Base-by-base conservation (phyloP, 768 basidiomycete genomes). In the Suillus spraguei region DNA sequence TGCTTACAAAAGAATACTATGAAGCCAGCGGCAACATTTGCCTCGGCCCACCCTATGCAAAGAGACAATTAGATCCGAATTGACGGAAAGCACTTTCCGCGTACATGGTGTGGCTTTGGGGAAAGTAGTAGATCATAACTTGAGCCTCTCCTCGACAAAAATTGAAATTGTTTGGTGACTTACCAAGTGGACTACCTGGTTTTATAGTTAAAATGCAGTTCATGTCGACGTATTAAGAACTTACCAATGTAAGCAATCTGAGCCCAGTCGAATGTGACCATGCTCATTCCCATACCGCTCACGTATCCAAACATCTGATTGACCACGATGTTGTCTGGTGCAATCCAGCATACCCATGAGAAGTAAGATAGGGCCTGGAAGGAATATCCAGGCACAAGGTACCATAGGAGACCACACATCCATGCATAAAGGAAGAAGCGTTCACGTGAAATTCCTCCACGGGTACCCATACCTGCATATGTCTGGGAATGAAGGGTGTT, bases 241-340 rank as follows among this genome's bases (percentile, higher is more conserved):
- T 59, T 60, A 56, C 74, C 70, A 8, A 76, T 71, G 63, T 71
- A 79, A 10, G 75, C 64, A 64, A 89, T 85, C 72, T 91, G 88
- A 3, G 87, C 79, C 92, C 92, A 94, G 67, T 94, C 92, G 71
- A 94, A 92, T 38, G 90, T 91, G 69, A 92, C 73, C 64, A 91
- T 70, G 66, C 88, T 87, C 88, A 92, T 91, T 33, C 87, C 87
- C 69, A 88, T 71, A 16, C 81, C 80, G 24, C 59, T 66, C 41
- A 69, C 67, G 63, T 86, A 86, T 39, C 92, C 91, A 66, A 94
- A 93, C 70, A 93, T 75, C 69, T 90, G 86, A 73, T 92, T 94
- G 69, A 94, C 83, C 55, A 74, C 79, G 58, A 88, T 66, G 67
- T 92, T 89, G 55, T 88, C 66, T 0, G 92, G 92, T 1, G 78